Conservation (phyloP, 1,284 basidiomycete genomes). For the Ceratobasidium sp. region DNA sequence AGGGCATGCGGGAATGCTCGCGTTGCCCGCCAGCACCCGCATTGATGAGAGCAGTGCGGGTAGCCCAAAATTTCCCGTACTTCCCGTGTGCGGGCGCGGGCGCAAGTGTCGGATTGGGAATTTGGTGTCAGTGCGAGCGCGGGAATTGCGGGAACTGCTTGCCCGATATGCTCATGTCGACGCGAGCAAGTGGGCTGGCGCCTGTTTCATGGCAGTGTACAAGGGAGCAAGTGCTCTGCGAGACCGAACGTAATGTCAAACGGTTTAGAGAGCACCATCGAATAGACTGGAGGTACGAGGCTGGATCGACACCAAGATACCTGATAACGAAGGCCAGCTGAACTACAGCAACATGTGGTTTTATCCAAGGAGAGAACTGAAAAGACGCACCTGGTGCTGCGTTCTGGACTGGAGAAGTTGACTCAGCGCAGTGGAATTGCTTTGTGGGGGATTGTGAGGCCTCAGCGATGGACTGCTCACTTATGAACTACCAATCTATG, state of each 20-base stretch:
- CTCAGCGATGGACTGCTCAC: too few species aligned
- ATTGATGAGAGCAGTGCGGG: too few species aligned
- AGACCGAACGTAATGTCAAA: not conserved
- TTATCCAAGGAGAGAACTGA: conserved; percentile 24
- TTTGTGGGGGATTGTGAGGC: not conserved
- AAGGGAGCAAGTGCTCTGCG: conserved; percentile 8
- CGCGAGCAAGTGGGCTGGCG: conserved; percentile 47
- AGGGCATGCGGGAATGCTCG: too few species aligned
- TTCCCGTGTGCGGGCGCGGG: too few species aligned
- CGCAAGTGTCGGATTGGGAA: too few species aligned
- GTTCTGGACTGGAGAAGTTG: conserved; percentile 39
- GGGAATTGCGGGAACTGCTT: too few species aligned
- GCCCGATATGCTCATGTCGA: too few species aligned
- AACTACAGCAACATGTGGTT: conserved; percentile 13
- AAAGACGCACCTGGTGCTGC: not conserved
- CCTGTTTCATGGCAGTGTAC: conserved; percentile 2
- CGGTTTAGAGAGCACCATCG: conserved; percentile 12
- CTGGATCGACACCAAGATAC: not conserved
- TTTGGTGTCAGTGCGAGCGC: too few species aligned
- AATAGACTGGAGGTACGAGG: not conserved
- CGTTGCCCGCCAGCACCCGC: too few species aligned
- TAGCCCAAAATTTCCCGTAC: too few species aligned
- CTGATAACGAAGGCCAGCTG: conserved; percentile 29
- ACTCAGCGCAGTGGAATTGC: conserved; percentile 25
- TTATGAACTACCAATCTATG: too few species aligned